phyloP scores from a whole-genome alignment of 2,329 filamentous ascomycete species.

The Diplodia corticola region DNA sequence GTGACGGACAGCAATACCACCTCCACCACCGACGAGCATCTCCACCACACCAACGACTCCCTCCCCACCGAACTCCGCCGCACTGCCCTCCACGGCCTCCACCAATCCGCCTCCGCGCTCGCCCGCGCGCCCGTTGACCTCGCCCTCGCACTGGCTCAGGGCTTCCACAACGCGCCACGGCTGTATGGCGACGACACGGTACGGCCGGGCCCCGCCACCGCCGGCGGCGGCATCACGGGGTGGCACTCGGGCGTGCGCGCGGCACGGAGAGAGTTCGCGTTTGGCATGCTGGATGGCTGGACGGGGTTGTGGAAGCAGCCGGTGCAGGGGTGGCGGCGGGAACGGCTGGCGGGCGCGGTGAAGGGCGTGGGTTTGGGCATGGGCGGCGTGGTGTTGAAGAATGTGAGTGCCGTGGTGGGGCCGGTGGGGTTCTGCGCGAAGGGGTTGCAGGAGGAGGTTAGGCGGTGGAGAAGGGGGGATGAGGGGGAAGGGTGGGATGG shows the following conservation, averaged over 20 bases:
- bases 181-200: constrained; percentile 72
- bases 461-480: not conserved
- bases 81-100: constrained; percentile 56
- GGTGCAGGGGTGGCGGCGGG: constrained; percentile 57
- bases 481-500: not conserved
- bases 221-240: constrained; percentile 66
- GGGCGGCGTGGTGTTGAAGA: constrained; percentile 64
- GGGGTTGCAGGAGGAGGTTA: constrained; percentile 59
- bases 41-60: constrained; percentile 31
- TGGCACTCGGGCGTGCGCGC: constrained; percentile 63
- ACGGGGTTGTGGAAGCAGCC: constrained; percentile 64
- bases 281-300: constrained; percentile 65
- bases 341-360: constrained; percentile 56
- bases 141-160: constrained; percentile 63
- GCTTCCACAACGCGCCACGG: constrained; percentile 69
- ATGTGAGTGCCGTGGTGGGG: constrained; percentile 61
- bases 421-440: constrained; percentile 65
- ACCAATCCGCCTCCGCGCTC: constrained; percentile 54
- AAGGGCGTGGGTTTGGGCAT: constrained; percentile 62
- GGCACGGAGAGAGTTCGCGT: constrained; percentile 61
- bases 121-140: constrained; percentile 62
- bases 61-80: constrained; percentile 42
- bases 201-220: constrained; percentile 57
- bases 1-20: not conserved
- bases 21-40: not conserved